phyloP scores from a whole-genome alignment of 495 filamentous ascomycete species.

The Lentithecium fluviatile region DNA sequence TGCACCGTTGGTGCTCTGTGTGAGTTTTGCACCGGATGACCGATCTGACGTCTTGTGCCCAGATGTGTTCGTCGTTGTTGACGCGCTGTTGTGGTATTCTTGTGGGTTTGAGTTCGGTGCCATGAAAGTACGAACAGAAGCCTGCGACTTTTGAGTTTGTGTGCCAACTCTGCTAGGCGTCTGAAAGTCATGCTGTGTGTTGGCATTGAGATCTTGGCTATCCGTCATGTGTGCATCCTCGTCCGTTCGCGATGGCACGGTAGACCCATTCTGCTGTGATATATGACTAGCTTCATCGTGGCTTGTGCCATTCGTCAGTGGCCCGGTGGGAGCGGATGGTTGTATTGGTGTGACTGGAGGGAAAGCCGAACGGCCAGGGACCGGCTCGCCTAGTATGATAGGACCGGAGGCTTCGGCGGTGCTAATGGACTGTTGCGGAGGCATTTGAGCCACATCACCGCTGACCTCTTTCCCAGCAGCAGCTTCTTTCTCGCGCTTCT shows the following conservation, averaged over 20 bases:
- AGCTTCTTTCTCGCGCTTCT: slow-evolving; percentile 53
- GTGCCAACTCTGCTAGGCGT: slow-evolving; percentile 36
- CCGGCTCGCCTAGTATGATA: slow-evolving; percentile 58
- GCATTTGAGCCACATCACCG: slow-evolving; percentile 45
- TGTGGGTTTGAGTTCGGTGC: slow-evolving; percentile 71
- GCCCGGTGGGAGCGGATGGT: slow-evolving; percentile 50
- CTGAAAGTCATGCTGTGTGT: slow-evolving; percentile 46
- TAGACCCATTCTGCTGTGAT: slow-evolving; percentile 66
- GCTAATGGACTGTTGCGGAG: slow-evolving; percentile 49
- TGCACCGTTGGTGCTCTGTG: slow-evolving; percentile 62
- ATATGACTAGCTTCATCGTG: slow-evolving; percentile 52
- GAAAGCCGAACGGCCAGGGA: slow-evolving; percentile 44
- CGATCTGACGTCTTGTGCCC: slow-evolving; percentile 58
- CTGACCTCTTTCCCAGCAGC: slow-evolving; percentile 44
- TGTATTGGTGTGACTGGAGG: slow-evolving; percentile 54
- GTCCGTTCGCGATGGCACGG: slow-evolving; percentile 54
- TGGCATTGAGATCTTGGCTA: slow-evolving; percentile 53
- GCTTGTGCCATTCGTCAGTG: slow-evolving; percentile 52
- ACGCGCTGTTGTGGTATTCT: slow-evolving; percentile 80
- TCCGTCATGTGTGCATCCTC: slow-evolving; percentile 60
- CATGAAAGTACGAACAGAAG: slow-evolving; percentile 70
- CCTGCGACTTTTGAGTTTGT: slow-evolving; percentile 61
- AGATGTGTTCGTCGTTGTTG: slow-evolving; percentile 57
- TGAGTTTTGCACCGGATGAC: slow-evolving; percentile 54
- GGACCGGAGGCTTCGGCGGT: slow-evolving; percentile 54